Evolutionary conservation across 2,329 filamentous ascomycete genomes (phyloP).

Genomic region (Monosporascus sp.): DNA sequence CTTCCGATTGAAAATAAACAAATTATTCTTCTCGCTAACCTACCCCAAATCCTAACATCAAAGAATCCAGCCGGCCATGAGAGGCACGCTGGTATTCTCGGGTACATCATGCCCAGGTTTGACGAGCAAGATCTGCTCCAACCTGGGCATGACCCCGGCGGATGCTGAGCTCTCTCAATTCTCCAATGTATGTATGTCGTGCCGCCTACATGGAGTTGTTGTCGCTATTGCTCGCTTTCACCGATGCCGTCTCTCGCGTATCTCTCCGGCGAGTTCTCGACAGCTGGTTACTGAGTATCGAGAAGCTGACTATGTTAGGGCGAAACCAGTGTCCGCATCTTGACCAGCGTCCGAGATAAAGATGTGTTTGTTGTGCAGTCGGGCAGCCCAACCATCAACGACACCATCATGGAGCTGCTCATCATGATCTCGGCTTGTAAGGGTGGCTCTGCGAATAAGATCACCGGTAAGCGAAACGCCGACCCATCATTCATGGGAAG

Average conservation of each 20-base stretch:
- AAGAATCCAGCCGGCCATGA: conserved; percentile 40
- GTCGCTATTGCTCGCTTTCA: conserved; percentile 14
- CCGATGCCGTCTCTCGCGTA: too few species aligned
- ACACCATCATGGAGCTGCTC: conserved; percentile 97
- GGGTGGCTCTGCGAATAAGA: conserved; percentile 91
- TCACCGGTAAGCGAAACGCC: conserved; percentile 65
- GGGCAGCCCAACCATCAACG: conserved; percentile 92
- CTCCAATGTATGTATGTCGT: conserved; percentile 54
- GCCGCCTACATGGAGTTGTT: conserved; percentile 8
- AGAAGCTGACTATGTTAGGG: conserved; percentile 39
- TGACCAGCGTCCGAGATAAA: conserved; percentile 84
- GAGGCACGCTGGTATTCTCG: conserved; percentile 63
- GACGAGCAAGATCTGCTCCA: conserved; percentile 62
- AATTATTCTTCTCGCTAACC: conserved; percentile 5
- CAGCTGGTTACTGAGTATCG: not conserved
- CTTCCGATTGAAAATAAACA: not conserved
- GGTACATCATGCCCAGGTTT: conserved; percentile 63
- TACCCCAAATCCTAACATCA: conserved; percentile 22
- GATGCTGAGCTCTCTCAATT: conserved; percentile 64
- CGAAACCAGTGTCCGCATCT: conserved; percentile 64
- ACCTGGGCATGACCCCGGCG: conserved; percentile 60
- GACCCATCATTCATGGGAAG: not conserved
- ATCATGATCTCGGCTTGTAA: conserved; percentile 99
- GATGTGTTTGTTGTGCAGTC: conserved; percentile 99
- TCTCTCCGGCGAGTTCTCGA: not conserved